Evolutionary conservation across 1,284 basidiomycete species (phyloP), one percentile per base, ranked within the genome.

Genomic region (Puccinia polysora): DNA sequence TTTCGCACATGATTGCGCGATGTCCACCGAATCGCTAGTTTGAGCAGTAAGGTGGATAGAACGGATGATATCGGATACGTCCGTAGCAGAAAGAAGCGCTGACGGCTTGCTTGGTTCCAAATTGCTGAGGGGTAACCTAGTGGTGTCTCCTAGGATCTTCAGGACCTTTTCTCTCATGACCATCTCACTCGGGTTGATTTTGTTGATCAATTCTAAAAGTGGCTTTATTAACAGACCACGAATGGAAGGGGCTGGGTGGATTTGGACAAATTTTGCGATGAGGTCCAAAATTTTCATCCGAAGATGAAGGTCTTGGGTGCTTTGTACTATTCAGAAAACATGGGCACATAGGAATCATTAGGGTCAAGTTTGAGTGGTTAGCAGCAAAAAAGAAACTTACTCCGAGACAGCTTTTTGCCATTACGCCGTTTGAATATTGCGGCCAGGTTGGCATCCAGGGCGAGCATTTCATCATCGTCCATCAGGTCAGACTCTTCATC

Each of bases 391-490:
- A 45, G 28, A 7, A 25, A 52, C 55, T 10, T 52, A 70, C 67
- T 38, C 62, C 50, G 52, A 30, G 67, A 18, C 14, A 47, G 23
- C 20, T 50, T 53, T 53, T 59, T 60, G 0, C 56, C 67, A 15
- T 56, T 38, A 36, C 49, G 67, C 32, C 40, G 56, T 25, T 70
- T 47, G 38, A 70, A 70, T 18, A 70, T 28, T 20, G 55, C 56
- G 20, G 67, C 67, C 15, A 70, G 45, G 34, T 70, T 59, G 23
- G 58, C 55, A 59, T 70, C 67, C 18, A 70, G 53, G 15, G 67
- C 67, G 45, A 70, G 55, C 67, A 70, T 70, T 49, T 70, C 56
- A 52, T 70, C 67, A 49, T 70, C 67, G 23, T 70, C 32, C 56
- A 70, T 43, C 32, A 60, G 23, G 32, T 52, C 67, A 2, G 55